Percentiles rank a stretch among this genome's conserved stretches.
Evolutionary conservation across 306 rosid species (phyloP).

Genomic region (Betula pendula): DNA sequence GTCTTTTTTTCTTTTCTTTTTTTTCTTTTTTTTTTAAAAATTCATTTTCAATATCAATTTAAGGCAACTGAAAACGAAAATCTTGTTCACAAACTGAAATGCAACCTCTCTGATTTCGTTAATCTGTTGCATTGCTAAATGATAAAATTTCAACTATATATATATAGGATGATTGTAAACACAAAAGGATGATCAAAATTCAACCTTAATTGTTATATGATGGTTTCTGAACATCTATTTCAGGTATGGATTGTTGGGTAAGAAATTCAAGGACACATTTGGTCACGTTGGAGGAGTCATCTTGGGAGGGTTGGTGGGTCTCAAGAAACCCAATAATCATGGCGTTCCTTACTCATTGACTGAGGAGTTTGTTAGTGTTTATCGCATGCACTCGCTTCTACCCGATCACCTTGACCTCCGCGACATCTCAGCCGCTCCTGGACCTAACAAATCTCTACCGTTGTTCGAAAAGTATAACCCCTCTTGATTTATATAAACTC

Average conservation of each 20-base stretch:
- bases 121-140: no score
- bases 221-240: not conserved
- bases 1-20: not conserved
- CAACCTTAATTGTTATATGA: not conserved
- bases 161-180: no score
- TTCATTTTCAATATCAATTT: no score
- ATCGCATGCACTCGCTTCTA: slow-evolving; percentile 57
- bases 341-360: slow-evolving; percentile 65
- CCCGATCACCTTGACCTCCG: slow-evolving; percentile 44
- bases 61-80: no score
- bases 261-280: slow-evolving; percentile 66
- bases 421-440: slow-evolving; percentile 43
- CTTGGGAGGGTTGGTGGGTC: slow-evolving; percentile 53
- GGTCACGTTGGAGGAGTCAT: slow-evolving; percentile 54
- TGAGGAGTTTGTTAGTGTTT: slow-evolving; percentile 55
- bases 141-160: no score
- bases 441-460: slow-evolving; percentile 53
- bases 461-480: slow-evolving; percentile 38
- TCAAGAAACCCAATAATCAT: slow-evolving; percentile 49
- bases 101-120: no score
- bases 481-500: no score
- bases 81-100: not conserved
- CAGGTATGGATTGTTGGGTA: slow-evolving; percentile 70
- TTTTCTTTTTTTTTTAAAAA: no score
- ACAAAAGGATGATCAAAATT: no score